Evolutionary conservation across 805 yeast genomes (phyloP).

Genomic region (Nadsonia fulvescens): DNA sequence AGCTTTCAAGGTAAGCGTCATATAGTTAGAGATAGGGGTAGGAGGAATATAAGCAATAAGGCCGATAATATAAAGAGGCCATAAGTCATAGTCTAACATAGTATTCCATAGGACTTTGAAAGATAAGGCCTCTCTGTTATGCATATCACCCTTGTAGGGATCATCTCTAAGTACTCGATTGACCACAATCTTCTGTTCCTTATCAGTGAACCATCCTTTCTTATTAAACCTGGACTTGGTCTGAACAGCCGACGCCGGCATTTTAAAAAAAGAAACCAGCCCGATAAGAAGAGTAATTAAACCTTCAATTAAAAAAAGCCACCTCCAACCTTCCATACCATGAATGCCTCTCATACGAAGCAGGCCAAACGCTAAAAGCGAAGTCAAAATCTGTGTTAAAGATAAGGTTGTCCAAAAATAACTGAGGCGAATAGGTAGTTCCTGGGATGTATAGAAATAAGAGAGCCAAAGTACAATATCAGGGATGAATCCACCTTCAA

Average conservation of each 20-base stretch:
- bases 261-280: conserved; percentile 24
- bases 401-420: conserved; percentile 43
- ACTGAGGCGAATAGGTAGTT: conserved; percentile 39
- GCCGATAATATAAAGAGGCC: conserved; percentile 38
- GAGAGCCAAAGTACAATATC: conserved; percentile 46
- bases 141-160: conserved; percentile 47
- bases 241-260: conserved; percentile 38
- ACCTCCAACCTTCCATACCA: conserved; percentile 41
- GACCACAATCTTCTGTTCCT: conserved; percentile 39
- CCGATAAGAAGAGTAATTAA: conserved; percentile 37
- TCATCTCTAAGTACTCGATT: conserved; percentile 45
- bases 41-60: conserved; percentile 24
- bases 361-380: conserved; percentile 36
- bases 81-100: conserved; percentile 30
- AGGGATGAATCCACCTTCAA: conserved; percentile 59
- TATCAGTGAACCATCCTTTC: conserved; percentile 36
- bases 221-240: conserved; percentile 31
- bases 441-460: conserved; percentile 43
- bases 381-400: conserved; percentile 26
- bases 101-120: conserved; percentile 23
- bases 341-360: conserved; percentile 28
- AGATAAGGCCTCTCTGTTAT: conserved; percentile 37
- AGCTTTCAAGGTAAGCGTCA: conserved; percentile 29
- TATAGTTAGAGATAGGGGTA: conserved; percentile 24
- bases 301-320: conserved; percentile 52